Percentiles rank a stretch among this genome's conserved stretches.
Conservation (phyloP, 1,284 basidiomycete genomes). For the Phenoliferia sp. region DNA sequence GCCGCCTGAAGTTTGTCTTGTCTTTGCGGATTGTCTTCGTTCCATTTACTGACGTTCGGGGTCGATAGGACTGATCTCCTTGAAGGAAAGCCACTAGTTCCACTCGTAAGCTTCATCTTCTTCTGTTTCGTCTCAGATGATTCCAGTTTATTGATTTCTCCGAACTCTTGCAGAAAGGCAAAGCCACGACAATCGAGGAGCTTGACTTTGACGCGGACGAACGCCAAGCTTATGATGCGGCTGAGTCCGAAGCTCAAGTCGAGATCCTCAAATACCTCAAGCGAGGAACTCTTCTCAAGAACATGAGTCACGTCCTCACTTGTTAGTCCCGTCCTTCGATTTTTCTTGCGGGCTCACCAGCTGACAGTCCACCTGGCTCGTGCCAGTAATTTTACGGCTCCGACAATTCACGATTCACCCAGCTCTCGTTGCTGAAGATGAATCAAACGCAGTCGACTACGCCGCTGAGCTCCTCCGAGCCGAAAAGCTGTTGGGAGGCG, state of each 20-base stretch:
- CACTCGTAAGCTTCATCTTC: conserved; percentile 56
- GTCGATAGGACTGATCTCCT: conserved; percentile 61
- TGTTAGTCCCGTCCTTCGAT: conserved; percentile 71
- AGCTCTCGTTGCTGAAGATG: conserved; percentile 52
- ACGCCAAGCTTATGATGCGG: conserved; percentile 67
- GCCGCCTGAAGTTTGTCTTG: conserved; percentile 54
- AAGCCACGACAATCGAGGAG: conserved; percentile 59
- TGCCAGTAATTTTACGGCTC: not conserved
- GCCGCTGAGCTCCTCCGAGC: conserved; percentile 17
- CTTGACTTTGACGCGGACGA: conserved; percentile 59
- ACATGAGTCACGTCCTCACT: conserved; percentile 76
- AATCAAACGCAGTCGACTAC: not conserved
- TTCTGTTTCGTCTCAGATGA: not conserved
- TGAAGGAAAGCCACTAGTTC: conserved; percentile 80
- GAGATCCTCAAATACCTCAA: conserved; percentile 56
- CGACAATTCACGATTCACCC: conserved; percentile 56
- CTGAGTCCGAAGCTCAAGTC: conserved; percentile 67
- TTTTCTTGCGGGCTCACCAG: not conserved
- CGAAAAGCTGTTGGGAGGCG: conserved; percentile 30
- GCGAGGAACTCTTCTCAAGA: conserved; percentile 47
- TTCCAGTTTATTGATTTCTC: not conserved
- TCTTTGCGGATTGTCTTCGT: too few species aligned
- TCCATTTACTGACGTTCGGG: too few species aligned
- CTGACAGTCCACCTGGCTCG: not conserved
- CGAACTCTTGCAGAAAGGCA: not conserved